Evolutionary conservation across 2,329 filamentous ascomycete genomes (phyloP), one percentile per base, ranked within the genome.

Genomic region (Macroventuria anomochaeta): DNA sequence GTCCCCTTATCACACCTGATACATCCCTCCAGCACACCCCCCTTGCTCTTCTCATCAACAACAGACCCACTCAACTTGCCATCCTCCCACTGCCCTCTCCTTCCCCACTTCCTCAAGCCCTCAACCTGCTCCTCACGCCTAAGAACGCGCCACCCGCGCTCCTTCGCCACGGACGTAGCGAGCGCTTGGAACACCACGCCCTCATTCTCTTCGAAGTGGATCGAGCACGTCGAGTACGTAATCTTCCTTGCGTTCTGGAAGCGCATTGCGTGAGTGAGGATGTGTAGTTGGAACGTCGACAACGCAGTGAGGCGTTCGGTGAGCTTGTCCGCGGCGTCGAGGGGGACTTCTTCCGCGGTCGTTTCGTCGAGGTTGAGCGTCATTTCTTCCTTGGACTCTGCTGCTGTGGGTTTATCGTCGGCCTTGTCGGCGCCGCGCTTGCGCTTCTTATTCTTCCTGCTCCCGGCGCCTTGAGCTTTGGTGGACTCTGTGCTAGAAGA

Each of bases 151-250:
- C 95, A 99, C 0, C 91, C 90, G 23, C 83, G 76, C 54, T 80
- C 71, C 59, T 77, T 80, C 0, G 91, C 92, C 10, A 89, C 74
- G 0, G 85, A 78, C 0, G 90, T 93, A 6, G 75, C 72, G 31
- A 97, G 78, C 1, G 91, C 89, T 39, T 83, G 81, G 50, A 88
- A 75, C 0, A 97, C 91, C 0, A 97, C 93, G 1, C 83, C 76
- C 75, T 99, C 95, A 65, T 99, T 97, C 73, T 99, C 95, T 61
- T 90, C 84, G 0, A 85, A 83, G 70, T 97, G 88, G 2, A 96
- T 79, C 0, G 93, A 97, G 72, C 95, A 99, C 0, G 95, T 97
- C 28, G 92, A 96, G 72, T 97, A 99, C 0, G 91, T 93, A 36
- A 97, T 87, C 61, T 85, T 88, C 11, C 73, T 63, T 5, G 67